phyloP scores from a whole-genome alignment of 345 rosid genomes.

The Citrus cavaleriei region DNA sequence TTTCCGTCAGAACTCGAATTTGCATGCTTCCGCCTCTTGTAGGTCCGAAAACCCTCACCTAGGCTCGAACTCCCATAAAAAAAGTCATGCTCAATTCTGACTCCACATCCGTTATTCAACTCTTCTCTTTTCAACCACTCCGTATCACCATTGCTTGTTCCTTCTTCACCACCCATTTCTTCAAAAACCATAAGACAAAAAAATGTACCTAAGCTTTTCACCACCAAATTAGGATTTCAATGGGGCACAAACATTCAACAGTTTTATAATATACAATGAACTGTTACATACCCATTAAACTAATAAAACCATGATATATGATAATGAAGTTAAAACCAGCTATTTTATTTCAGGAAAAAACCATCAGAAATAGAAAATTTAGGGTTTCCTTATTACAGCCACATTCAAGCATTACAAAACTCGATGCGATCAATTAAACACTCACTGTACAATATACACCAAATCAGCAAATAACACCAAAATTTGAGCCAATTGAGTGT shows the following conservation, averaged over 20 bases:
- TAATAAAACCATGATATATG: neutral
- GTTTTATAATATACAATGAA: conserved; percentile 9
- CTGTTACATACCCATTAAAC: neutral
- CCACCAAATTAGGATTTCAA: conserved; percentile 37
- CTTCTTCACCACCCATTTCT: conserved; percentile 49
- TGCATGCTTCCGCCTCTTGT: conserved; percentile 66
- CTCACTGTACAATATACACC: neutral
- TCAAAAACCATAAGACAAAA: conserved; percentile 3
- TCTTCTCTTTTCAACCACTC: conserved; percentile 34
- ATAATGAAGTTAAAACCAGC: neutral
- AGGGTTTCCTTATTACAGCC: conserved; percentile 33
- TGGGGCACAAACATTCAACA: conserved; percentile 8
- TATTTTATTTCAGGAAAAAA: neutral
- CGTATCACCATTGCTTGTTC: conserved; percentile 33
- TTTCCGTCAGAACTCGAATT: conserved; percentile 36
- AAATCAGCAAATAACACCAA: neutral
- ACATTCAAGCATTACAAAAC: conserved; percentile 8
- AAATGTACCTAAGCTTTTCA: conserved; percentile 16
- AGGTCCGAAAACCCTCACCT: conserved; percentile 44
- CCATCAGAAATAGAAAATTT: conserved; percentile 8
- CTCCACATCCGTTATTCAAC: conserved; percentile 32
- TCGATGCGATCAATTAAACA: conserved; percentile 7
- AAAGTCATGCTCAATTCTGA: conserved; percentile 29
- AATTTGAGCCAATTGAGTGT: neutral
- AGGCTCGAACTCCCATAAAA: conserved; percentile 38